Percentiles rank a stretch among this genome's conserved stretches.
Conservation (phyloP, 345 rosid genomes). For the Pistacia vera region DNA sequence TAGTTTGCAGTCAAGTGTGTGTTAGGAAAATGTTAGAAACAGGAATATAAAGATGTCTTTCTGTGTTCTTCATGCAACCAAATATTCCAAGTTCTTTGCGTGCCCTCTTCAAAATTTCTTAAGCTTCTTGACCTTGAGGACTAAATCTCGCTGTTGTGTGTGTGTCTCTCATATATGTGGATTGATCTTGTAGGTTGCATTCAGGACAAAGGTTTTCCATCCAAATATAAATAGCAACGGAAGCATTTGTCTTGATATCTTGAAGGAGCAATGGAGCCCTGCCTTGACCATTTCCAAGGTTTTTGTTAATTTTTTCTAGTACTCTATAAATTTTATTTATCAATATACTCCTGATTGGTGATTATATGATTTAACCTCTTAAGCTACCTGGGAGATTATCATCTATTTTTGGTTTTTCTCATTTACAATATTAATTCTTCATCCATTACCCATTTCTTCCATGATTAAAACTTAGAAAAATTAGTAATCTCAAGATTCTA, state of each 20-base stretch:
- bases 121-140: background rate
- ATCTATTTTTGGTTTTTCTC: background rate
- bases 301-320: slow-evolving; percentile 13
- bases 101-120: background rate
- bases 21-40: background rate
- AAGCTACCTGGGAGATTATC: background rate
- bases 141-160: background rate
- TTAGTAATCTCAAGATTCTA: too few relatives aligned
- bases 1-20: background rate
- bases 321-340: background rate
- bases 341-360: background rate
- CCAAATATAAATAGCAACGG: slow-evolving; percentile 97
- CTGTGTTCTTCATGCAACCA: background rate
- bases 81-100: background rate
- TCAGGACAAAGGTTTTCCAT: slow-evolving; percentile 92
- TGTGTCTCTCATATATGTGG: background rate
- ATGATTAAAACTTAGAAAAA: background rate
- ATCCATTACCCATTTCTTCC: background rate
- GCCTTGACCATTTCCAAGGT: slow-evolving; percentile 96
- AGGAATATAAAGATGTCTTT: background rate
- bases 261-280: slow-evolving; percentile 99
- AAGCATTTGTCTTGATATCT: slow-evolving; percentile 94
- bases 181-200: slow-evolving; percentile 66
- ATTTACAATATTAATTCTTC: background rate
- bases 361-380: background rate